phyloP scores from a whole-genome alignment of 2,329 filamentous ascomycete genomes.

The Aschersonia sp. region DNA sequence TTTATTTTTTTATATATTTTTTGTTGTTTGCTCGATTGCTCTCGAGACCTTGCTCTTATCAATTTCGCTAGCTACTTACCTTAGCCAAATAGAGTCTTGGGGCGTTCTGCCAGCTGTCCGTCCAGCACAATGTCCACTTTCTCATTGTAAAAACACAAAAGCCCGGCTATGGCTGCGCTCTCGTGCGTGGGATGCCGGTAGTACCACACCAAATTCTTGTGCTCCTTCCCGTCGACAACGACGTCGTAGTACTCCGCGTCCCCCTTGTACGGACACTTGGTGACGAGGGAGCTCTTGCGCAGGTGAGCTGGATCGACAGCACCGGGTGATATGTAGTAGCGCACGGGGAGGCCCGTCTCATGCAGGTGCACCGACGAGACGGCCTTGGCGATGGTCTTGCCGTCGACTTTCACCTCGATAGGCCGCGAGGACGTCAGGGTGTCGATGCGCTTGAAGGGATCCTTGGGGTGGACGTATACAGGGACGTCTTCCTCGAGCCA shows the following conservation, averaged over 20 bases:
- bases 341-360: slow-evolving; percentile 43
- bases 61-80: too few relatives aligned
- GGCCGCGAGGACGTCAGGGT: slow-evolving; percentile 39
- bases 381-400: slow-evolving; percentile 30
- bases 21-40: too few relatives aligned
- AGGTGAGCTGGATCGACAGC: slow-evolving; percentile 30
- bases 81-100: too few relatives aligned
- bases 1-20: too few relatives aligned
- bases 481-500: slow-evolving; percentile 42
- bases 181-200: slow-evolving; percentile 44
- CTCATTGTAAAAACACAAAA: slow-evolving; percentile 54
- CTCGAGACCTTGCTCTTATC: too few relatives aligned
- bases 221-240: slow-evolving; percentile 25
- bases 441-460: slow-evolving; percentile 52
- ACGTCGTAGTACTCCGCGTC: slow-evolving; percentile 48
- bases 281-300: slow-evolving; percentile 33
- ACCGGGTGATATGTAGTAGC: slow-evolving; percentile 44
- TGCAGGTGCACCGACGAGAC: slow-evolving; percentile 35
- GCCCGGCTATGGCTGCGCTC: slow-evolving; percentile 37
- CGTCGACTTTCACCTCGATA: slow-evolving; percentile 33
- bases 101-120: slow-evolving; percentile 16
- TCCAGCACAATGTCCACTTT: slow-evolving; percentile 49
- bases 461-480: slow-evolving; percentile 49
- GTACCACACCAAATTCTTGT: slow-evolving; percentile 45
- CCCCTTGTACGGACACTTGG: slow-evolving; percentile 54